Percentiles rank a stretch among this genome's conserved stretches.
Conservation (phyloP, 78 protist genomes). For the Goniomonas avonlea region DNA sequence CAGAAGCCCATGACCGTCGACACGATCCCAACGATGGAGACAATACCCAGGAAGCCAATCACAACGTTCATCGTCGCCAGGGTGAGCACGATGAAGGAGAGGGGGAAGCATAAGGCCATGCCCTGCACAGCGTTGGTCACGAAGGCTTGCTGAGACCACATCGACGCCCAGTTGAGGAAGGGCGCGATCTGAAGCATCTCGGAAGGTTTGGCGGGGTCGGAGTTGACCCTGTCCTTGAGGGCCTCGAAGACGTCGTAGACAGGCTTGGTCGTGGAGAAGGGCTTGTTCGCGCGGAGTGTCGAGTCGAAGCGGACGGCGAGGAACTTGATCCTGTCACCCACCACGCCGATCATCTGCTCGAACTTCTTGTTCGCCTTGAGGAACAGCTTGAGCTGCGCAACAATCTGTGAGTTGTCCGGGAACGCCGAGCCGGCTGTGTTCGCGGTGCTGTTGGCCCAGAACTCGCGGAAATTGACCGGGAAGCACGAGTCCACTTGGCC, state of each 20-base stretch:
- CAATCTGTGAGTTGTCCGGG: too few relatives aligned
- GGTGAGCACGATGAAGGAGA: conserved; percentile 20
- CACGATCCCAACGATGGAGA: conserved; percentile 24
- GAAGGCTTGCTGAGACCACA: not conserved
- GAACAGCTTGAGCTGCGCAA: too few relatives aligned
- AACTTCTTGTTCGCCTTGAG: not conserved
- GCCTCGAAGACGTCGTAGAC: not conserved
- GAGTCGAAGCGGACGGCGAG: not conserved
- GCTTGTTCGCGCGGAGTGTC: not conserved
- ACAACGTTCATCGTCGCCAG: not conserved
- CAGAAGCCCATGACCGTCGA: not conserved
- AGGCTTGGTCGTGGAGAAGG: not conserved
- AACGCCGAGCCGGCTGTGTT: too few relatives aligned
- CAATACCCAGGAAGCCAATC: conserved; percentile 1
- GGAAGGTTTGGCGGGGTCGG: not conserved
- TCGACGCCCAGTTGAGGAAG: not conserved
- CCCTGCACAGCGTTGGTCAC: not conserved
- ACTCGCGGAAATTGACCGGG: too few relatives aligned
- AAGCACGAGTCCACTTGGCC: too few relatives aligned
- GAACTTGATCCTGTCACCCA: not conserved
- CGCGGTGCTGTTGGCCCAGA: too few relatives aligned
- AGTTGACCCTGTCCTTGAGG: not conserved
- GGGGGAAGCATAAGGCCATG: conserved; percentile 30
- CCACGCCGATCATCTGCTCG: not conserved
- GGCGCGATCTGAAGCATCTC: not conserved